Evolutionary conservation across 345 rosid species (phyloP), one percentile per base, ranked within the genome.

Genomic region (Jatropha curcas): DNA sequence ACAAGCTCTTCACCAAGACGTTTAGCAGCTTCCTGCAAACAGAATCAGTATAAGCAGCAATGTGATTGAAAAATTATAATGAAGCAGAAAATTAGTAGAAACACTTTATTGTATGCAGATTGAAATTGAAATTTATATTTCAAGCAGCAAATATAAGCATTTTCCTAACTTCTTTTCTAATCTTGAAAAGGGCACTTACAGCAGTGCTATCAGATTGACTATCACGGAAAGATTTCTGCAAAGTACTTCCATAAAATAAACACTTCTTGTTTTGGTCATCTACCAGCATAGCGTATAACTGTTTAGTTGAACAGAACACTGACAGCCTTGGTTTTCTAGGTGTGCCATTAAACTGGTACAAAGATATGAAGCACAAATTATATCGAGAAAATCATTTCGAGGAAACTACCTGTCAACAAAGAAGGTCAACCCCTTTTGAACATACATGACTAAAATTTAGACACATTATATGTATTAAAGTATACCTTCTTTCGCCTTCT

Each of bases 291-390:
- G 92, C 97, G 68, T 92, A 92, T 30, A 94, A 80, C 73, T 94
- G 98, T 59, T 90, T 89, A 20, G 89, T 90, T 25, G 97, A 92
- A 82, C 97, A 90, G 86, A 94, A 94, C 24, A 94, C 97, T 5
- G 97, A 92, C 14, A 92, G 88, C 79, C 98, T 83, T 56, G 97
- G 97, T 34, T 83, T 92, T 58, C 73, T 71, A 22, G 84, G 77
- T 41, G 93, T 88, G 75, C 96, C 96, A 24, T 84, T 88, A 65
- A 86, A 90, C 96, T 90, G 82, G 30, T 68, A 14, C 16, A 33
- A 27, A 16, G 43, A 62, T 39, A 50, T 16, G 35, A 28, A n/a
- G 7, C 58, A 41, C 13, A 45, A 16, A 11, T 5, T 34, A 0
- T 60, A 56, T 48, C 57, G 53, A 39, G 22, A 80, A 71, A 68